These are phyloP conservation scores for Solanum ossicruentum DNA, from an alignment of 257 asterid genomes.

Conservation along the genomic window DNA sequence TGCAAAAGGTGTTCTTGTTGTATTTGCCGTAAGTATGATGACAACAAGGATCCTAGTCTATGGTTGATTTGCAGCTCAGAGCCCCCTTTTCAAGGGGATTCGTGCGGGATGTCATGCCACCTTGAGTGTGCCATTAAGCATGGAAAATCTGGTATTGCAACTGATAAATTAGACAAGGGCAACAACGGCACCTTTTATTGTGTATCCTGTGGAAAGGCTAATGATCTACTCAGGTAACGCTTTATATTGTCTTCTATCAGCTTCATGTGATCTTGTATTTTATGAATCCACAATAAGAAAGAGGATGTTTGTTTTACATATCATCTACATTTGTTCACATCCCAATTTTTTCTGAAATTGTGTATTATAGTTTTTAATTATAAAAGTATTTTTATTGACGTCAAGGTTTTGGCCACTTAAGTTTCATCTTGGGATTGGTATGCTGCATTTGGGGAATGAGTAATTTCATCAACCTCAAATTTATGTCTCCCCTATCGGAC, in stretches of 20 bases:
- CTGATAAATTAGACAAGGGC: constrained; percentile 37
- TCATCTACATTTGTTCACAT: background rate
- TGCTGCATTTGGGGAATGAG: background rate
- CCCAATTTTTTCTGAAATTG: background rate
- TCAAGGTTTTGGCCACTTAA: background rate
- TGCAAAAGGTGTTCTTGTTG: constrained; percentile 98
- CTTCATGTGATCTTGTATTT: background rate
- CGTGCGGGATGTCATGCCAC: constrained; percentile 96
- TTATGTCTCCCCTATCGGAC: background rate
- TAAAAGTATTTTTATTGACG: background rate
- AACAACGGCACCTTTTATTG: constrained; percentile 83
- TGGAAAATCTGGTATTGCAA: constrained; percentile 55
- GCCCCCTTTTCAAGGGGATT: constrained; percentile 55
- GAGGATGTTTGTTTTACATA: background rate
- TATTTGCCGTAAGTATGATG: constrained; percentile 72
- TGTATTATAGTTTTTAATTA: background rate
- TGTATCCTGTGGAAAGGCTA: constrained; percentile 73
- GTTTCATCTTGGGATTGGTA: background rate
- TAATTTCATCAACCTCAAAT: background rate
- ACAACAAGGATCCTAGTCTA: constrained; percentile 89
- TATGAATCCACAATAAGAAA: background rate
- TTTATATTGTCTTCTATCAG: background rate
- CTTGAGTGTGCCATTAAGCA: constrained; percentile 81
- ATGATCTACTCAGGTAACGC: constrained; percentile 69
- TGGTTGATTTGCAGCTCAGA: constrained; percentile 89